phyloP scores from a whole-genome alignment of 345 rosid species.

The Durio zibethinus region DNA sequence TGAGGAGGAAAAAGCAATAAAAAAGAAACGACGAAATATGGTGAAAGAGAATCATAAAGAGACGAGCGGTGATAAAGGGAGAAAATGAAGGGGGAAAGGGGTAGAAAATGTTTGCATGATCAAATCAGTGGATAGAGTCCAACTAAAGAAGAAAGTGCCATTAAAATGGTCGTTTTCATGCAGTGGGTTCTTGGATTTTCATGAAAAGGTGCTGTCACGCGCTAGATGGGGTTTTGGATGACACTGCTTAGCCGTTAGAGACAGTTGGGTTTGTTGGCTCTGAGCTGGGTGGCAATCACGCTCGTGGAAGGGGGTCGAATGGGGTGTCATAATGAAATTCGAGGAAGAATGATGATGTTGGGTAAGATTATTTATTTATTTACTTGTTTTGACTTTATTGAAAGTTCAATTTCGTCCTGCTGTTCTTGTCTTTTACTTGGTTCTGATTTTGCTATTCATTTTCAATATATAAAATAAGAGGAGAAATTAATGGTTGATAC shows the following conservation, averaged over 20 bases:
- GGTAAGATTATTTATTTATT: background rate
- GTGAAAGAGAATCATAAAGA: constrained; percentile 10
- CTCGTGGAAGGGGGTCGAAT: background rate
- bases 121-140: background rate
- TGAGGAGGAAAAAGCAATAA: background rate
- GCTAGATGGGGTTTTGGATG: background rate
- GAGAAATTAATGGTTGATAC: no score
- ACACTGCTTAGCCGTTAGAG: background rate
- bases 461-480: no score
- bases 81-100: background rate
- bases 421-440: background rate
- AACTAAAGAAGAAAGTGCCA: background rate
- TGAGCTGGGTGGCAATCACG: background rate
- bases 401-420: background rate
- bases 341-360: background rate
- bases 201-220: background rate
- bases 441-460: no score
- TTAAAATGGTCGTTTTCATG: background rate
- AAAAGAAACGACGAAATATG: background rate
- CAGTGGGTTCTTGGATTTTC: background rate
- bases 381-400: background rate
- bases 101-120: background rate
- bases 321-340: background rate
- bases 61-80: background rate
- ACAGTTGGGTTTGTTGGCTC: background rate